phyloP scores from a whole-genome alignment of 2,329 filamentous ascomycete species.

The Aspergillus alliaceus region DNA sequence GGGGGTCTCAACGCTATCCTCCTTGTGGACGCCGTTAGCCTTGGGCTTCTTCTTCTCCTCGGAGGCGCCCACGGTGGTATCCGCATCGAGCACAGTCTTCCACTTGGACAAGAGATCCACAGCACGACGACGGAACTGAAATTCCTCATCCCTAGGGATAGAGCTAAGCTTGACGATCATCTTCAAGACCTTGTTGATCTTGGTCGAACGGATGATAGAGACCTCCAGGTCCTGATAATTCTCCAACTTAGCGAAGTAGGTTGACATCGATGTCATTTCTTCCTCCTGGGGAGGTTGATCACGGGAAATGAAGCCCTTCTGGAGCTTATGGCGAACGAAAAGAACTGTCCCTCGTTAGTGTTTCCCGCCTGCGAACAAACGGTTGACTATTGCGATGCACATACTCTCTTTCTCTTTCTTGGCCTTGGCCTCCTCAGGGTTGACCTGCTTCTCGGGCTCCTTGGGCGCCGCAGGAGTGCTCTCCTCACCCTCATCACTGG shows the following conservation, averaged over 20 bases:
- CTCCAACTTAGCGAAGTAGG: slow-evolving; percentile 69
- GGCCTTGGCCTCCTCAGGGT: slow-evolving; percentile 55
- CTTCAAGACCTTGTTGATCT: slow-evolving; percentile 98
- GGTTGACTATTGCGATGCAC: slow-evolving; percentile 10
- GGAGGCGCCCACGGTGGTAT: slow-evolving; percentile 46
- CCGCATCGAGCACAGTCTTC: slow-evolving; percentile 75
- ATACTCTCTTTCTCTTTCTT: slow-evolving; percentile 60
- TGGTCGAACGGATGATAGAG: slow-evolving; percentile 83
- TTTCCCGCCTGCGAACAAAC: not conserved
- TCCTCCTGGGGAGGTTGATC: slow-evolving; percentile 84
- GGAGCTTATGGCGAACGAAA: slow-evolving; percentile 89
- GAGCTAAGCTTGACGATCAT: slow-evolving; percentile 83
- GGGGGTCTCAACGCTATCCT: slow-evolving; percentile 33
- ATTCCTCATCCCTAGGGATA: slow-evolving; percentile 87
- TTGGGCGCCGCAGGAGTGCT: slow-evolving; percentile 56
- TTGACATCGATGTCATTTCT: slow-evolving; percentile 49
- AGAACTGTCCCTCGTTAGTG: slow-evolving; percentile 59
- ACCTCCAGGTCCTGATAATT: slow-evolving; percentile 78
- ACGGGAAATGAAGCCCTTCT: slow-evolving; percentile 86
- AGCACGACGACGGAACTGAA: slow-evolving; percentile 82
- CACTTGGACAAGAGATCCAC: slow-evolving; percentile 79
- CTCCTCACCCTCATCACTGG: slow-evolving; percentile 60
- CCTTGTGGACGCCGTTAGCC: slow-evolving; percentile 44
- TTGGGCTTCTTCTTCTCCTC: slow-evolving; percentile 42
- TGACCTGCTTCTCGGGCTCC: slow-evolving; percentile 54